Evolutionary conservation across 129 eudicot species (phyloP).

Genomic region (Tanacetum coccineum): DNA sequence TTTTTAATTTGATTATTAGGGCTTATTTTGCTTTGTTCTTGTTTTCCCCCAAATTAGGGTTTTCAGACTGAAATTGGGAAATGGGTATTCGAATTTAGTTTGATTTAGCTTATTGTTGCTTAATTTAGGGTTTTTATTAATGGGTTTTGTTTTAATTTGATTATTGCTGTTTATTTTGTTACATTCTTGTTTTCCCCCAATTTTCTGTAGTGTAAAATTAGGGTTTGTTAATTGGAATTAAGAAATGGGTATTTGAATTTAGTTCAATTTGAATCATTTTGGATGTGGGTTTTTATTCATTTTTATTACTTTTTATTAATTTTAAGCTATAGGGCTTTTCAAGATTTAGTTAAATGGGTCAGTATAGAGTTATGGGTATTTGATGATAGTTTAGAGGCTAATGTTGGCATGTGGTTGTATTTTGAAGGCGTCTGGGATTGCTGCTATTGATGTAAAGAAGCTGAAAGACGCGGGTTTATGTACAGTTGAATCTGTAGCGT

Average conservation of each 20-base stretch:
- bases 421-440: slow-evolving; percentile 77
- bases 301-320: background rate
- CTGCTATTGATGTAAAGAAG: slow-evolving; percentile 84
- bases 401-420: slow-evolving; percentile 7
- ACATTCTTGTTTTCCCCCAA: background rate
- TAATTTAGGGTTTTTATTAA: slow-evolving; percentile 12
- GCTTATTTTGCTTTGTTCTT: background rate
- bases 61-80: slow-evolving; percentile 6
- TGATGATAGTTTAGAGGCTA: slow-evolving; percentile 15
- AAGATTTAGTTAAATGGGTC: slow-evolving; percentile 9
- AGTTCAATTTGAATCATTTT: background rate
- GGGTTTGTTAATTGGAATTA: slow-evolving; percentile 19
- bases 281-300: slow-evolving; percentile 14
- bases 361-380: background rate
- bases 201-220: background rate
- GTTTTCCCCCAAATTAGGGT: slow-evolving; percentile 24
- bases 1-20: background rate
- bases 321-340: slow-evolving; percentile 10
- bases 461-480: slow-evolving; percentile 95
- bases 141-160: slow-evolving; percentile 17
- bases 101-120: background rate
- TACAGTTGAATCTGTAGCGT: slow-evolving; percentile 95
- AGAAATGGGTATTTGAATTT: background rate
- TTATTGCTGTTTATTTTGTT: background rate
- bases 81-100: slow-evolving; percentile 13